Conservation (phyloP, 495 filamentous ascomycete genomes). For the Annulohypoxylon bovei region DNA sequence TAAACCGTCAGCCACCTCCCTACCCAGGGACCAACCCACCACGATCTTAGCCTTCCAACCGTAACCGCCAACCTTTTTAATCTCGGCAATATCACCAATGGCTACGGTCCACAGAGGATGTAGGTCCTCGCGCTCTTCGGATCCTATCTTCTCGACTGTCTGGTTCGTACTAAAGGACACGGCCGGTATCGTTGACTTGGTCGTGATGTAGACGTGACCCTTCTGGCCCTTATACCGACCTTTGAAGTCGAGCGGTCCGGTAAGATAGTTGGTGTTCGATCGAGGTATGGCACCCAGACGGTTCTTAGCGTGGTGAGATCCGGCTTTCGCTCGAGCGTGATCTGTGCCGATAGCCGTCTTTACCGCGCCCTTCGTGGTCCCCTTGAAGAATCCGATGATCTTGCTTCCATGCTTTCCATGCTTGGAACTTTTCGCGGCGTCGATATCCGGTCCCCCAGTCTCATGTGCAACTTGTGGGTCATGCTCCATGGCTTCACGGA, state of each 20-base stretch:
- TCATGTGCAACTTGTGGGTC: slow-evolving; percentile 47
- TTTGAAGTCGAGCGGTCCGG: slow-evolving; percentile 81
- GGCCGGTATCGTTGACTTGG: slow-evolving; percentile 65
- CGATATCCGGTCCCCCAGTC: slow-evolving; percentile 60
- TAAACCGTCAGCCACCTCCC: slow-evolving; percentile 82
- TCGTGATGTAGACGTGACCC: slow-evolving; percentile 76
- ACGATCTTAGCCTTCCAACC: slow-evolving; percentile 91
- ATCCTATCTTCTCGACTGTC: slow-evolving; percentile 55
- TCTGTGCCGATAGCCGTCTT: slow-evolving; percentile 76
- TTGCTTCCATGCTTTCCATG: slow-evolving; percentile 59
- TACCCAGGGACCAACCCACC: slow-evolving; percentile 80
- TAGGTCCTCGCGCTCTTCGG: slow-evolving; percentile 61
- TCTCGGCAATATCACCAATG: slow-evolving; percentile 64
- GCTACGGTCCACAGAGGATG: slow-evolving; percentile 64
- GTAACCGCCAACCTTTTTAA: slow-evolving; percentile 85
- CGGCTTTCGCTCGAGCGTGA: slow-evolving; percentile 70
- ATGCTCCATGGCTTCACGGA: slow-evolving; percentile 55
- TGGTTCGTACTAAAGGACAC: slow-evolving; percentile 65
- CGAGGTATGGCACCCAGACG: slow-evolving; percentile 74
- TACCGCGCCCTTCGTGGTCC: slow-evolving; percentile 72
- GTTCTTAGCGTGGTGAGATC: slow-evolving; percentile 73
- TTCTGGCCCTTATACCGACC: slow-evolving; percentile 75
- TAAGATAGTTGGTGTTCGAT: slow-evolving; percentile 50
- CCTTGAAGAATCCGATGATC: slow-evolving; percentile 74
- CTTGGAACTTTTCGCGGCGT: slow-evolving; percentile 47